A percentile compares a stretch with the other conserved stretches of the same genome.
phyloP scores from a whole-genome alignment of 495 filamentous ascomycete species.

The Cetradonia linearis region DNA sequence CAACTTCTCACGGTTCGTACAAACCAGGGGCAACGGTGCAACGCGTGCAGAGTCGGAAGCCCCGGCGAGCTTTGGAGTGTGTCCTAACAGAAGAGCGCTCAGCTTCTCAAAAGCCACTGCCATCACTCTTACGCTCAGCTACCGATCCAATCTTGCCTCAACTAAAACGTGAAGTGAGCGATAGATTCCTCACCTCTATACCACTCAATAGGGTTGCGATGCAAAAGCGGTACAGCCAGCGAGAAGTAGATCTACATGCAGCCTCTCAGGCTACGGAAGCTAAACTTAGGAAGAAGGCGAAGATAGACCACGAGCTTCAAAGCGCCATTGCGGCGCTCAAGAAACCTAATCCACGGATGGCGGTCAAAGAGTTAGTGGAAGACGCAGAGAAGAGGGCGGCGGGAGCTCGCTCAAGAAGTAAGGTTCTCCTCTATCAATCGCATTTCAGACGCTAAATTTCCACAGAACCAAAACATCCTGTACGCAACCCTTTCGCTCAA shows the following conservation, averaged over 20 bases:
- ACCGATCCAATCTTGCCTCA: conserved; percentile 48
- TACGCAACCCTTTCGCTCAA: conserved; percentile 47
- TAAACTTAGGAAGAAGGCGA: conserved; percentile 64
- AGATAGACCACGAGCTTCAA: conserved; percentile 56
- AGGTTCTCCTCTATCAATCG: background rate
- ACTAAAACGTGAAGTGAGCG: conserved; percentile 57
- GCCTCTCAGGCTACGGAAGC: conserved; percentile 47
- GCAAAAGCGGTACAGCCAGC: conserved; percentile 49
- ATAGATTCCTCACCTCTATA: conserved; percentile 45
- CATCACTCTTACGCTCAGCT: conserved; percentile 59
- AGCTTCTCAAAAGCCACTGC: conserved; percentile 36
- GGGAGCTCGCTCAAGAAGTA: conserved; percentile 22
- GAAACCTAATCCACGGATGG: conserved; percentile 76
- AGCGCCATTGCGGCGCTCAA: conserved; percentile 74
- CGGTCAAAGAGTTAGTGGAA: conserved; percentile 32
- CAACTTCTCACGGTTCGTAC: conserved; percentile 17
- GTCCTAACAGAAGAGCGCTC: conserved; percentile 60
- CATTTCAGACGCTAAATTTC: conserved; percentile 6
- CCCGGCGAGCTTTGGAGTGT: conserved; percentile 53
- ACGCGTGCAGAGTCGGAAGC: conserved; percentile 39
- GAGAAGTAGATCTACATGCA: conserved; percentile 58
- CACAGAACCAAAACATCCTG: conserved; percentile 50
- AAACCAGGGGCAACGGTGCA: conserved; percentile 49
- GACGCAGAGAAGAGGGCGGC: conserved; percentile 22
- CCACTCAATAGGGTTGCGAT: conserved; percentile 44